phyloP scores from a whole-genome alignment of 2,329 filamentous ascomycete species.

The Ophiostoma sp. region DNA sequence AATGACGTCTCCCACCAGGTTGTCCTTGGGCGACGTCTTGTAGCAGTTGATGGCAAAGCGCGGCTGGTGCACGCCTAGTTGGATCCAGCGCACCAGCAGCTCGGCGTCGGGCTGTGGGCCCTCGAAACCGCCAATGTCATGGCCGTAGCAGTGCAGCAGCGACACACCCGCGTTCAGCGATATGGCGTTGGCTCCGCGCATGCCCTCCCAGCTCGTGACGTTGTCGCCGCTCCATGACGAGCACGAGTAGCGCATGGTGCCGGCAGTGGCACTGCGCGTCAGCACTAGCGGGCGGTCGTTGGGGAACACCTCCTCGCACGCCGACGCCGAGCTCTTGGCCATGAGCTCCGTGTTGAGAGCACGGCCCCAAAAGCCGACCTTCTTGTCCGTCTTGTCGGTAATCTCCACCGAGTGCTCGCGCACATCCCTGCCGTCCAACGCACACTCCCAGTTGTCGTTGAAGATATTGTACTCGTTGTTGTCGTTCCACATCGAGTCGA shows the following conservation, averaged over 20 bases:
- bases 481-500: slow-evolving; percentile 74
- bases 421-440: slow-evolving; percentile 41
- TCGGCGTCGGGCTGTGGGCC: slow-evolving; percentile 66
- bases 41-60: slow-evolving; percentile 74
- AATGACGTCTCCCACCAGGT: slow-evolving; percentile 64
- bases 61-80: slow-evolving; percentile 62
- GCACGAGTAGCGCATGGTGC: slow-evolving; percentile 64
- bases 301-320: slow-evolving; percentile 53
- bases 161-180: slow-evolving; percentile 64
- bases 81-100: slow-evolving; percentile 66
- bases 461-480: slow-evolving; percentile 70
- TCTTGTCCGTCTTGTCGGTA: slow-evolving; percentile 27
- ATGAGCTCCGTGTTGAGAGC: slow-evolving; percentile 65
- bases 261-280: slow-evolving; percentile 64
- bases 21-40: slow-evolving; percentile 62
- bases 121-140: slow-evolving; percentile 72
- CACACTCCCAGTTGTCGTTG: slow-evolving; percentile 59
- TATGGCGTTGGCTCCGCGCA: slow-evolving; percentile 66
- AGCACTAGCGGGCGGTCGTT: slow-evolving; percentile 60
- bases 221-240: slow-evolving; percentile 73
- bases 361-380: slow-evolving; percentile 64
- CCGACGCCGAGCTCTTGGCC: slow-evolving; percentile 65
- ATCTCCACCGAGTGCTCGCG: slow-evolving; percentile 32
- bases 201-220: slow-evolving; percentile 65
- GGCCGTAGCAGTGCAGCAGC: slow-evolving; percentile 63